These are phyloP conservation scores for Talaromyces rugulosus DNA, from an alignment of 2,329 filamentous ascomycete genomes.

Conservation along the genomic window DNA sequence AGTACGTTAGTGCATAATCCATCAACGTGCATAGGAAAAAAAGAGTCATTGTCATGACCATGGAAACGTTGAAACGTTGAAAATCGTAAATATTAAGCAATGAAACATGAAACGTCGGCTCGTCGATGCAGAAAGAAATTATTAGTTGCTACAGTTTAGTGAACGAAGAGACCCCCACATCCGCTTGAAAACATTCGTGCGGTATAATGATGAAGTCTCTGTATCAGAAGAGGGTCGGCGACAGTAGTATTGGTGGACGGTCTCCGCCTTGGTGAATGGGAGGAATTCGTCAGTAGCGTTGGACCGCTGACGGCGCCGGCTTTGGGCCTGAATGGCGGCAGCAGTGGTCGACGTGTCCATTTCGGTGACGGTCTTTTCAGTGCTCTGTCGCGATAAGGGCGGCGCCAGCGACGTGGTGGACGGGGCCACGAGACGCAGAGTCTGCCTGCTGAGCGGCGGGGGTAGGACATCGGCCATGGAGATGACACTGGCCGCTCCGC, in stretches of 20 bases:
- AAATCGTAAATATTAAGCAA: conserved; percentile 3
- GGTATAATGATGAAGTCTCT: neutral
- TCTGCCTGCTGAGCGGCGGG: conserved; percentile 22
- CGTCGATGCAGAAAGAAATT: conserved; percentile 2
- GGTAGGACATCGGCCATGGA: conserved; percentile 24
- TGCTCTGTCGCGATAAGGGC: conserved; percentile 23
- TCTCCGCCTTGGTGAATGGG: conserved; percentile 22
- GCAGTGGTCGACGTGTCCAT: conserved; percentile 30
- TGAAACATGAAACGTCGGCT: conserved; percentile 8
- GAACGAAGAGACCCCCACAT: conserved; percentile 17
- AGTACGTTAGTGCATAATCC: neutral
- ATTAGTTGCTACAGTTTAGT: conserved; percentile 20
- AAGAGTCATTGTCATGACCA: neutral
- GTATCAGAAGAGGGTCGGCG: conserved; percentile 25
- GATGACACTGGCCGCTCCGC: conserved; percentile 11
- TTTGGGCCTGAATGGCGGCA: conserved; percentile 33
- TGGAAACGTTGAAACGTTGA: neutral
- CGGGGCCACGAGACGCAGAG: conserved; percentile 32
- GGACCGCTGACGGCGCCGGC: conserved; percentile 28
- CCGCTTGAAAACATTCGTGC: conserved; percentile 7
- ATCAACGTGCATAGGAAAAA: neutral
- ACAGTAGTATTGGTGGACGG: conserved; percentile 27
- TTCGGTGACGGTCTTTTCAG: conserved; percentile 20
- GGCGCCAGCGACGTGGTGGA: conserved; percentile 31
- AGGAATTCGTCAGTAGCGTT: conserved; percentile 22